Evolutionary conservation across 176 grass and related monocot species (phyloP).

Genomic region (Rhynchospora pubera): DNA sequence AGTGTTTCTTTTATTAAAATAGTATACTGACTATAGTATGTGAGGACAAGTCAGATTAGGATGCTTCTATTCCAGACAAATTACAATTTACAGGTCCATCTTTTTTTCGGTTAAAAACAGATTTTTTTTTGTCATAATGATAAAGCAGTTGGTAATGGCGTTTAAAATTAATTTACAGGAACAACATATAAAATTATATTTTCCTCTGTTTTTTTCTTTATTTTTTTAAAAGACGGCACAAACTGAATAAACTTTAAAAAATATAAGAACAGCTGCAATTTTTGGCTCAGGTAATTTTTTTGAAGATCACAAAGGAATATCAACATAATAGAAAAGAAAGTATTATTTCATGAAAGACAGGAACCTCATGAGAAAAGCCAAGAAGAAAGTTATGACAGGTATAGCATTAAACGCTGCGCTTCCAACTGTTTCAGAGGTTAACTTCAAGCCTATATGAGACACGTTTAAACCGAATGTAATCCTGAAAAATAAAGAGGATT

Average conservation of each 20-base stretch:
- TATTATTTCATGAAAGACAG: neutral
- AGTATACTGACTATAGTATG: neutral
- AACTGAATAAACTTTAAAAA: too few species aligned
- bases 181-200: too few species aligned
- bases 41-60: neutral
- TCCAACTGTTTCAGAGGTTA: conserved; percentile 52
- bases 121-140: too few species aligned
- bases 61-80: too few species aligned
- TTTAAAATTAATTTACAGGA: too few species aligned
- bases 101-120: neutral
- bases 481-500: conserved; percentile 19
- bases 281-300: neutral
- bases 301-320: too few species aligned
- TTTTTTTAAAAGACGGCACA: too few species aligned
- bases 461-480: conserved; percentile 47
- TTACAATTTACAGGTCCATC: neutral
- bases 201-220: too few species aligned
- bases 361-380: conserved; percentile 50
- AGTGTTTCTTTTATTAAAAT: neutral
- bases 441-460: conserved; percentile 48
- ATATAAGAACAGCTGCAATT: neutral
- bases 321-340: neutral
- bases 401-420: conserved; percentile 39
- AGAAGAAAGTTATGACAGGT: conserved; percentile 57
- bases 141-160: too few species aligned